Base-by-base conservation (phyloP, 192 early-diverging fungal species). In the Jimgerdemannia lactiflua region DNA sequence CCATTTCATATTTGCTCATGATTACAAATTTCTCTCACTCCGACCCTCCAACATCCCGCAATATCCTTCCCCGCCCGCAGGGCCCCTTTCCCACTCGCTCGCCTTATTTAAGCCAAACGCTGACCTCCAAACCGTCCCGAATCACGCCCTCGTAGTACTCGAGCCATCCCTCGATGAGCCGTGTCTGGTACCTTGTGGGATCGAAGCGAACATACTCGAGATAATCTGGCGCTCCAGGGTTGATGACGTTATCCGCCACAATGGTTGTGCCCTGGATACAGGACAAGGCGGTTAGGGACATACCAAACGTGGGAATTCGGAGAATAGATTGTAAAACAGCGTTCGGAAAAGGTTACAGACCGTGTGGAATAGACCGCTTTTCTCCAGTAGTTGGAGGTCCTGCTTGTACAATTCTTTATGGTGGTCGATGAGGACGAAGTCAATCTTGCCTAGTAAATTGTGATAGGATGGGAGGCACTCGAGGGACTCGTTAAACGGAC, bases 151-250 rank as follows among this genome's bases (percentile, higher is more conserved):
- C 49, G 14, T 59, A 59, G 14, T 59, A 59, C 14, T 59, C 49
- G 49, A 59, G 49, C 49, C 49, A 59, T 6, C 49, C 39, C 20
- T 73, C 63, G 17, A 73, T 7, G 11, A 73, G 17, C 39, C 67
- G 64, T 3, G 42, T 64, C 40, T 64, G 65, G 39, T 73, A 73
- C 14, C 42, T 39, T 4, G 65, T 43, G 3, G 63, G 17, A 20
- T 73, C 41, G 10, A 63, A 73, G 11, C 67, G 18, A 8, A 76
- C 71, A 43, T 76, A 74, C 43, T 40, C 75, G 18, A 76, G 4
- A 43, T 76, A 76, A 18, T 76, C 75, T 18, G 75, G 75, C 3
- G 75, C 75, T 39, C 75, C 70, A 9, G 75, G 75, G 14, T 19
- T 4, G 41, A 76, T 73, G 3, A 76, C 71, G 42, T 76, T 76